Percentiles rank a stretch among this genome's conserved stretches.
Evolutionary conservation across 2,329 filamentous ascomycete species (phyloP).

Genomic region (Sordariomycetes sp.): DNA sequence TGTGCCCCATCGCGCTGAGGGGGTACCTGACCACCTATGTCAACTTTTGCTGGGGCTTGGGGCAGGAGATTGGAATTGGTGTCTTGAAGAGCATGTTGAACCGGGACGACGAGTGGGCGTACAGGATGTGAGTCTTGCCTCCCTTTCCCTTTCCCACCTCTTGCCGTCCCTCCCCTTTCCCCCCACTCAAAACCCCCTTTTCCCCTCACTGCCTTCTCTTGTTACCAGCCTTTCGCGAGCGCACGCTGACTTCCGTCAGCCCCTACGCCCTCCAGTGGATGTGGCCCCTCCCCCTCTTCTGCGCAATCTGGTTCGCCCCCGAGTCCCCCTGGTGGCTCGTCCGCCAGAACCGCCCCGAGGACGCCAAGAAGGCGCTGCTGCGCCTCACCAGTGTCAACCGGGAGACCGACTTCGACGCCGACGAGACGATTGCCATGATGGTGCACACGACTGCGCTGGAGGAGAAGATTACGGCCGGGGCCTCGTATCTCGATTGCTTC

Average conservation of each 20-base stretch:
- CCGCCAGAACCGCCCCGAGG: constrained; percentile 46
- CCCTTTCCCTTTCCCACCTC: neutral
- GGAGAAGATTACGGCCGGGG: constrained; percentile 57
- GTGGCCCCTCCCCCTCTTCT: constrained; percentile 15
- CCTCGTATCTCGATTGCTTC: constrained; percentile 75
- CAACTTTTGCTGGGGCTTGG: constrained; percentile 33
- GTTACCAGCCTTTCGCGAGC: too few species aligned
- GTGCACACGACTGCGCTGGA: constrained; percentile 76
- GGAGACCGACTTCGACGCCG: constrained; percentile 63
- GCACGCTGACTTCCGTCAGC: too few species aligned
- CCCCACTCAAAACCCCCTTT: too few species aligned
- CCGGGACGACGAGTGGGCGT: constrained; percentile 19
- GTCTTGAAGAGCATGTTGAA: constrained; percentile 22
- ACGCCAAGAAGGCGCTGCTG: constrained; percentile 52
- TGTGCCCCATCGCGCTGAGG: constrained; percentile 22
- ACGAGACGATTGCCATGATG: constrained; percentile 80
- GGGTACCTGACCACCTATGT: constrained; percentile 29
- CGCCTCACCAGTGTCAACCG: constrained; percentile 36
- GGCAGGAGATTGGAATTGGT: constrained; percentile 27
- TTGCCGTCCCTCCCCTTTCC: neutral
- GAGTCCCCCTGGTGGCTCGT: constrained; percentile 43
- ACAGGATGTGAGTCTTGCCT: constrained; percentile 12
- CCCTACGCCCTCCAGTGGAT: constrained; percentile 22
- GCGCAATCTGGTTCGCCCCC: constrained; percentile 13
- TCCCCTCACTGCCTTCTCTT: too few species aligned